These are phyloP conservation scores for Diversispora eburnea DNA, from an alignment of 192 early-diverging fungal genomes.

Conservation along the genomic window DNA sequence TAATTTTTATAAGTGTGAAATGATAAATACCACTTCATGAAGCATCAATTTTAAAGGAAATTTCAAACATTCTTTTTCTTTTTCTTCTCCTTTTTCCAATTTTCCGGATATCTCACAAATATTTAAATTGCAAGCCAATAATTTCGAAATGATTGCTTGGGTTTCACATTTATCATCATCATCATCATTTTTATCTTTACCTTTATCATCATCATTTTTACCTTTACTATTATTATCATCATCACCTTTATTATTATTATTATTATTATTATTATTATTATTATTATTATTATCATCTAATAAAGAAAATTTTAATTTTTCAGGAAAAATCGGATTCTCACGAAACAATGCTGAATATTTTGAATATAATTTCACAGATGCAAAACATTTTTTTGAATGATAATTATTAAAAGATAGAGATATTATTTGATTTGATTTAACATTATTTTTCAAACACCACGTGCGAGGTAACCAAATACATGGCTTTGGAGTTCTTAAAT, in stretches of 20 bases:
- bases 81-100: too few relatives aligned
- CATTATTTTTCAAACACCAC: constrained; percentile 4
- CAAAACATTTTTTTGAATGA: constrained; percentile 9
- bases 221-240: background rate
- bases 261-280: background rate
- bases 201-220: too few relatives aligned
- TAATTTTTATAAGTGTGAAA: background rate
- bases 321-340: background rate
- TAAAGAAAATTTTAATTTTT: background rate
- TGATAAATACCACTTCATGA: constrained; percentile 1
- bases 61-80: background rate
- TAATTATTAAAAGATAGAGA: background rate
- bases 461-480: constrained; percentile 5
- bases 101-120: background rate
- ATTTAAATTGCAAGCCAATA: background rate
- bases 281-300: background rate
- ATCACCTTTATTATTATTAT: background rate
- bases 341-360: constrained; percentile 19
- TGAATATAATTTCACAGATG: constrained; percentile 13
- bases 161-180: background rate
- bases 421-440: background rate
- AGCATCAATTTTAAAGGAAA: constrained; percentile 3
- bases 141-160: constrained; percentile 5
- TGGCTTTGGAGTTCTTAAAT: constrained; percentile 4
- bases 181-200: background rate